Base-by-base conservation (phyloP, 164 flowering plant genomes). In the Tetracentron sinense region DNA sequence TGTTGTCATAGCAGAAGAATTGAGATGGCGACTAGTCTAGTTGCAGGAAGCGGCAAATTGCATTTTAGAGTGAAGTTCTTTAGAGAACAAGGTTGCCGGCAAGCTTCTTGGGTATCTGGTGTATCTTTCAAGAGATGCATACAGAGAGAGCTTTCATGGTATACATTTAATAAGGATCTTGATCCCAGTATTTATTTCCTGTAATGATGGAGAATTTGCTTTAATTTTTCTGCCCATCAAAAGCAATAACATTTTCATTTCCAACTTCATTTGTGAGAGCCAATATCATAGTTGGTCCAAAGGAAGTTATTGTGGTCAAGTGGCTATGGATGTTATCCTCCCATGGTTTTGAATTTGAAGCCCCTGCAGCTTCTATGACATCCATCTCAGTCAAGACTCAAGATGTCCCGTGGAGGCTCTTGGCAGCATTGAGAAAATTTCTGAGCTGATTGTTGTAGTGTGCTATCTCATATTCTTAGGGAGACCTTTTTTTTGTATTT, bases 11-110 rank as follows among this genome's bases (percentile, higher is more conserved):
- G n/a, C 72, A 69, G 81, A 61, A 31, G 58, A 44, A 57, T 57
- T 65, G 65, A 42, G 54, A 86, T 87, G 92, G 67, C 88, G 50
- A 75, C 82, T 5, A 67, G 84, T 66, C 35, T 85, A 51, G 82
- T 82, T 30, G 68, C 79, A 2, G 75, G 90, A 57, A 78, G 73
- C 35, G 64, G 82, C 69, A 69, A 48, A 16, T 62, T 86, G 70
- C 71, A 72, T 22, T 69, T 73, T 30, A 58, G 62, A 52, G 76
- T 64, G 56, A 60, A 61, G 0, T 15, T 49, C 28, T 65, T 58
- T 73, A 72, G 44, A 68, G 64, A 65, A 66, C 79, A 68, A 53
- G 70, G 75, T 68, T 70, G 68, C 58, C 60, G 76, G 58, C 79
- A 72, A 56, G 48, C 74, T 71, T 74, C 77, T 61, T 74, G 78